Base-by-base conservation (phyloP, 257 asterid genomes). In the Salvia hispanica region DNA sequence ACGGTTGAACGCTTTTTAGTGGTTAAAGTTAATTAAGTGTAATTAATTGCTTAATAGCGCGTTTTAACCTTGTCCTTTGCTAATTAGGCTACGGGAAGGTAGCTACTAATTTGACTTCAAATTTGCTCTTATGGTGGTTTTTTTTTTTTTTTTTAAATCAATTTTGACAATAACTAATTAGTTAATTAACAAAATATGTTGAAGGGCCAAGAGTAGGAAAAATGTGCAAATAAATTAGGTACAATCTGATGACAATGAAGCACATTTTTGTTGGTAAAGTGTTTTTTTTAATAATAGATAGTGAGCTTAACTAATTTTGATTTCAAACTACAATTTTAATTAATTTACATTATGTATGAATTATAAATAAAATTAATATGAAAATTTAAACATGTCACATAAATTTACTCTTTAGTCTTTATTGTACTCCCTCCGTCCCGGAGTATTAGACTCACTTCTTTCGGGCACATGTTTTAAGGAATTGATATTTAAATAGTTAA, bases 51-150 rank as follows among this genome's bases (percentile, higher is more conserved):
- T 21, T 64, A 45, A 64, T 63, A 62, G 66, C 75, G 75, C 72
- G 77, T 48, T 45, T 8, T 16, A 72, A 46, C 60, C 70, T 63
- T 72, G 7, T 61, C n/a, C 47, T 52, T 36, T 13, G 5, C 16
- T 16, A 60, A 15, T 42, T 56, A 44, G 9, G 9, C 16, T 34
- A 14, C 11, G 15, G 10, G 50, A 13, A 61, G 55, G 47, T 9
- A 36, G 39, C 37, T 9, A 2, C 37, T 9, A 2, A 16, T 69
- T 58, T 69, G 60, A 61, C 64, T 56, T 9, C 36, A 53, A 53
- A 21, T 7, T 53, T 53, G 59, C 5, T 25, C 12, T 21, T 0
- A 21, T 25, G 7, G 2, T 25, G n/a, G n/a, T n/a, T n/a, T n/a
- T n/a, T 6, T 14, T 6, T 13, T 46, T 46, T 13, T 40, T 7